Evolutionary conservation across 75 land plant genomes (phyloP), one percentile per base, ranked within the genome.

Genomic region (Cupressus sempervirens): DNA sequence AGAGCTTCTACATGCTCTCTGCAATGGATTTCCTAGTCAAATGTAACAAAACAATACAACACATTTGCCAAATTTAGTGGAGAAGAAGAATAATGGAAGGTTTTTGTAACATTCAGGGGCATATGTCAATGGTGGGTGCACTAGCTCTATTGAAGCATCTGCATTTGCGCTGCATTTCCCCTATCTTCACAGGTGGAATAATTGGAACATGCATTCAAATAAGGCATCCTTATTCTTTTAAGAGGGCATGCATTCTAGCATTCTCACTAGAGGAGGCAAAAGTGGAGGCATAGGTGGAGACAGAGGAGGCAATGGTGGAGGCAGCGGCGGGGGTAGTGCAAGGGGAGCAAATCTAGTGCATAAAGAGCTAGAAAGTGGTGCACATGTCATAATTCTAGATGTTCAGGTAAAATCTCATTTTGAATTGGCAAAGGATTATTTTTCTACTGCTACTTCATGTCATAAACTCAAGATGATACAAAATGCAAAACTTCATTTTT

Each of bases 371-470:
- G 11, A 41, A 86, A 38, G 56, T 84, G 14, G 41, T 88, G 77
- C 92, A 91, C 93, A 92, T 89, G 94, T 91, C 2, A 92, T 96
- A 32, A 82, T 96, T 80, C 93, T 96, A 30, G 93, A 92, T 85
- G 98, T 96, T 84, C 92, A 93, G 86, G 98, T 96, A 92, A 77
- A 76, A 40, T 34, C 20, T 68, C 8, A 1, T 13, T 7, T 29
- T 32, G 40, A 54, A 54, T 35, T 15, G 12, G 65, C 40, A 14
- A 16, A 53, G 8, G 48, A 13, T 88, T 41, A 29, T 54, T 9
- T 85, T 12, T 30, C 7, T 4, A 53, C 38, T 84, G 32, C 32
- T 32, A 20, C 38, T 15, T 30, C 35, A 9, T 29, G 34, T 13
- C 35, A 29, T 9, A 70, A 13, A 30, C 14, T 30, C 32, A 9